phyloP scores from a whole-genome alignment of 176 grass and related monocot species.

The Aegilops longissima region DNA sequence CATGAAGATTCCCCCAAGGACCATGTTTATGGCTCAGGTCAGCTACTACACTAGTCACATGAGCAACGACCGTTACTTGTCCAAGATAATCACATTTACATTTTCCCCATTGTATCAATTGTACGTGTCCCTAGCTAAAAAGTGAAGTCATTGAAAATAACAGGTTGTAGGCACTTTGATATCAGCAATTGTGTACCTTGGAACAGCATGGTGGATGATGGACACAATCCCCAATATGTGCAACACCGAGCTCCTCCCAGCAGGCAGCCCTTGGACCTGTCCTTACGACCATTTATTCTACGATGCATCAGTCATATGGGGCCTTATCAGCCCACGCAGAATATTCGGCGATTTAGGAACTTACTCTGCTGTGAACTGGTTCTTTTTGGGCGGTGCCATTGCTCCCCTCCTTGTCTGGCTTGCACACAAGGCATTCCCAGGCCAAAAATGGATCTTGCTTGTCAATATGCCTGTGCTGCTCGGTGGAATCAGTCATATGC shows the following conservation, averaged over 20 bases:
- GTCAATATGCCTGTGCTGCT: no score
- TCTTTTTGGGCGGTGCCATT: no score
- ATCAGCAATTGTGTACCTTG: slow-evolving; percentile 66
- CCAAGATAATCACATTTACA: background rate
- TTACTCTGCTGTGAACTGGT: no score
- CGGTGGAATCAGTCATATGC: no score
- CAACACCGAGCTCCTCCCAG: slow-evolving; percentile 61
- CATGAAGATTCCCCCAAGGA: no score
- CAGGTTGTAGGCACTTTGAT: slow-evolving; percentile 78
- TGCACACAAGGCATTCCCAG: no score
- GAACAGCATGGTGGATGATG: slow-evolving; percentile 91
- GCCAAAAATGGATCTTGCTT: no score
- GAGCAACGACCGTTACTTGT: background rate
- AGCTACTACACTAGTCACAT: background rate
- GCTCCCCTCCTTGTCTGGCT: no score
- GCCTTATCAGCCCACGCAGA: no score
- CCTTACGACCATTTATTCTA: slow-evolving; percentile 76
- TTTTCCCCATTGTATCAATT: background rate
- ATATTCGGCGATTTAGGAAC: no score
- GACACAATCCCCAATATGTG: slow-evolving; percentile 78
- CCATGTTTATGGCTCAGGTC: no score
- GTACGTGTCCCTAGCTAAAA: background rate
- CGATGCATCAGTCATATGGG: slow-evolving; percentile 35
- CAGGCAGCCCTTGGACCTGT: slow-evolving; percentile 80
- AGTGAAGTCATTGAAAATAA: background rate